Evolutionary conservation across 1,139 yeast genomes (phyloP).

Genomic region (Yamadazyma sp.): DNA sequence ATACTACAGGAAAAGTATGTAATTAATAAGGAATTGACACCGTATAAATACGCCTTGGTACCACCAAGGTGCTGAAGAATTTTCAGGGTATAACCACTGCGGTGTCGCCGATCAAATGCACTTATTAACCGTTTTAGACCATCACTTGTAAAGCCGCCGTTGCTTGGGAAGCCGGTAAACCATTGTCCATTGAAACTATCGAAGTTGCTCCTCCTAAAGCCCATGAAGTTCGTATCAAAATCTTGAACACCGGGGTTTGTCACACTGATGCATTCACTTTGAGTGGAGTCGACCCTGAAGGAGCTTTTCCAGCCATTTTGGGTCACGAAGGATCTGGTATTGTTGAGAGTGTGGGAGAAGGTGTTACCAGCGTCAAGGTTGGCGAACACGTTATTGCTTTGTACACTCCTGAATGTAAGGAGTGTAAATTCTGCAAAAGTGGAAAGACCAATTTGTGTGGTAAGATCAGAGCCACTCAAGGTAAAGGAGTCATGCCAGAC

Average conservation of each 20-base stretch:
- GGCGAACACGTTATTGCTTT: slow-evolving; percentile 92
- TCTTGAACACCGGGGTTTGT: slow-evolving; percentile 89
- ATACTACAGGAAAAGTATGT: slow-evolving; percentile 39
- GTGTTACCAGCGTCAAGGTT: slow-evolving; percentile 77
- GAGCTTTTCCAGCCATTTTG: slow-evolving; percentile 85
- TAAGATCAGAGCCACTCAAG: slow-evolving; percentile 66
- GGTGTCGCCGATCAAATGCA: not conserved
- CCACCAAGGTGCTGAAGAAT: not conserved
- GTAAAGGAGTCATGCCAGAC: slow-evolving; percentile 60
- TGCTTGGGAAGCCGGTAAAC: slow-evolving; percentile 94
- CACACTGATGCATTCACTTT: slow-evolving; percentile 98
- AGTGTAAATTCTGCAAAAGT: slow-evolving; percentile 92
- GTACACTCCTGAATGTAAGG: slow-evolving; percentile 94
- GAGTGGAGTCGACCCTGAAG: slow-evolving; percentile 95
- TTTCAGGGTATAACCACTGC: not conserved
- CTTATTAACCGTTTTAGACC: slow-evolving; percentile 40
- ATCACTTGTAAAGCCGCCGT: slow-evolving; percentile 94
- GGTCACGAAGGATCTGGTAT: slow-evolving; percentile 99
- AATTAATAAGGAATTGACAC: slow-evolving; percentile 4
- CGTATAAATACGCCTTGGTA: slow-evolving; percentile 1
- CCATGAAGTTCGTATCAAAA: slow-evolving; percentile 92
- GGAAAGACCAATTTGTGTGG: slow-evolving; percentile 96
- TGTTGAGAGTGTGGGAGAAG: slow-evolving; percentile 91
- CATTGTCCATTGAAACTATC: slow-evolving; percentile 79
- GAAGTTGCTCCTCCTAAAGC: slow-evolving; percentile 94